Base-by-base conservation (phyloP, 225 moss, liverwort and hornwort genomes). In the Physcomitrellopsis africana region DNA sequence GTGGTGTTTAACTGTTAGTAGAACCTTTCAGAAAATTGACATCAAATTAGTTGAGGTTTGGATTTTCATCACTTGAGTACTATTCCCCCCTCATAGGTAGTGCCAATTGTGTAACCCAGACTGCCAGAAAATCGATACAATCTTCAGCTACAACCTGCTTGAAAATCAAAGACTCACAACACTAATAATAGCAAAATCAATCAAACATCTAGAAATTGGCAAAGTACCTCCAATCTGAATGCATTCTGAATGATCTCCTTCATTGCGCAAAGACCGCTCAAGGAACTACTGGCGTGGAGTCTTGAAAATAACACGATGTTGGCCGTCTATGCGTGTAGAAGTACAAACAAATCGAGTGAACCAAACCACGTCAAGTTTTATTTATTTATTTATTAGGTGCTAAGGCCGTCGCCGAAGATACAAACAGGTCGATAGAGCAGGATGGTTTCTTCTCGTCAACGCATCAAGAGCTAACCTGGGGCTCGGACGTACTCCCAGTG, bases 41-140 rank as follows among this genome's bases (percentile, higher is more conserved):
- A n/a, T n/a, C n/a, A n/a, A n/a, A n/a, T n/a, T n/a, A n/a, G n/a
- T n/a, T n/a, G n/a, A n/a, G n/a, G n/a, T n/a, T n/a, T n/a, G n/a
- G n/a, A n/a, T n/a, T n/a, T n/a, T n/a, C n/a, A n/a, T n/a, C n/a
- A n/a, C n/a, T n/a, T n/a, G n/a, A n/a, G n/a, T n/a, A n/a, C n/a
- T n/a, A n/a, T n/a, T n/a, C n/a, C n/a, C 69, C 57, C 78, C 69
- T 79, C 72, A 59, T 51, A 72, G 24, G 51, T 65, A 62, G 79
- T 66, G 78, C 81, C 78, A 81, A 76, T 72, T 76, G 74, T 69
- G 73, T 49, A 76, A 81, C 81, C 72, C 72, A 66, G 48, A 16
- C 73, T 62, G 61, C 81, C 81, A 83, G 43, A 69, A 65, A 41
- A 19, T 42, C 51, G 15, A 23, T 15, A 63, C 63, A 63, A 63